Evolutionary conservation across 1,139 yeast species (phyloP), one percentile per base, ranked within the genome.

Genomic region (Pneumocystis canis): DNA sequence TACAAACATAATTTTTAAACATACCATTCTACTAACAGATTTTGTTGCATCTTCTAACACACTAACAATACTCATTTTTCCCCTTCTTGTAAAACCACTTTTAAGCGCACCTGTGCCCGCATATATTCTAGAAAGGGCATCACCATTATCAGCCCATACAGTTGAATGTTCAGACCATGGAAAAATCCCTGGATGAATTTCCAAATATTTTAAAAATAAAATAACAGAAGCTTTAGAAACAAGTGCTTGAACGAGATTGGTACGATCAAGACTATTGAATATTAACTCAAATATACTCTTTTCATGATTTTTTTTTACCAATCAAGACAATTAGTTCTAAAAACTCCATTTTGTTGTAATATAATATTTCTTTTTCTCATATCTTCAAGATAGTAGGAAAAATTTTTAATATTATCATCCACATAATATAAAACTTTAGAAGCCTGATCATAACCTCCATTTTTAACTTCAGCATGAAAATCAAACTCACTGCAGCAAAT

Each of bases 111-210:
- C 90, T 0, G 98, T 94, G 5, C 98, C 98, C 0, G 98, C 92
- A 72, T 94, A 94, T 35, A 92, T 92, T 72, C 89, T 97, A 0
- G 97, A 89, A 9, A 94, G 82, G 66, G 94, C 96, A 74, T 94
- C 98, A 60, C 98, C 99, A 73, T 92, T 90, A 73, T 94, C 97
- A 0, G 98, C 99, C 98, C 98, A 94, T 30, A 92, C 75, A 3
- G 85, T 78, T 69, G 89, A 87, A 71, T 90, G 97, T 65, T 81
- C 83, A 56, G 75, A 72, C 71, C 84, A 79, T 58, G 87, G 74
- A 28, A 84, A 92, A 9, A 74, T 69, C 73, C 56, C 61, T 2
- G 62, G 60, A 40, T 72, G 71, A 64, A 75, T 74, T 61, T 74
- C 72, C 63, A 80, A 78, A 69, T 82, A 85, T 63, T 78, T 80